These are phyloP conservation scores for Phytophthora foliorum DNA, from an alignment of 352 stramenopile species.

Conservation along the genomic window DNA sequence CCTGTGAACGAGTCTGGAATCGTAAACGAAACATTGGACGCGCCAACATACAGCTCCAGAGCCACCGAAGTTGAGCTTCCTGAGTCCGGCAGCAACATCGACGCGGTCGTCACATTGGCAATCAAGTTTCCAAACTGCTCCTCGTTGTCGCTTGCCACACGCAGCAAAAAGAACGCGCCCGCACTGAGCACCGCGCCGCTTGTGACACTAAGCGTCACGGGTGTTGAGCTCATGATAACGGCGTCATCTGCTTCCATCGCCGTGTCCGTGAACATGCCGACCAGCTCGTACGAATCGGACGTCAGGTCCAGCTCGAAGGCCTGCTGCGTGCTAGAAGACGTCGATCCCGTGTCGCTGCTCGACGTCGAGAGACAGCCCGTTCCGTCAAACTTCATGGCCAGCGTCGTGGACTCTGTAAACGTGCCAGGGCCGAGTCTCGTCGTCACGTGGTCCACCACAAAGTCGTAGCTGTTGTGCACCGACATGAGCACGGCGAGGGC, in stretches of 20 bases:
- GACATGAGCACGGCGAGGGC: constrained; percentile 51
- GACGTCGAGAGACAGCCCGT: constrained; percentile 57
- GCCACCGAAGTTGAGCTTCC: constrained; percentile 34
- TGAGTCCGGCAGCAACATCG: constrained; percentile 47
- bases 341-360: constrained; percentile 3
- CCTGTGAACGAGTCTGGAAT: constrained; percentile 66
- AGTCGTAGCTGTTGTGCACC: constrained; percentile 52
- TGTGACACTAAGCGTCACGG: constrained; percentile 63
- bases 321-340: constrained; percentile 41
- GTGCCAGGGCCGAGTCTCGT: constrained; percentile 68
- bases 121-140: constrained; percentile 68
- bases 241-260: constrained; percentile 56
- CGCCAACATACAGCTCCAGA: constrained; percentile 59
- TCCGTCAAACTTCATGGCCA: constrained; percentile 69
- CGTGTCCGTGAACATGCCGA: constrained; percentile 64
- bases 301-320: constrained; percentile 68
- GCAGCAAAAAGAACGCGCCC: constrained; percentile 73
- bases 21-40: constrained; percentile 79
- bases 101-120: constrained; percentile 53
- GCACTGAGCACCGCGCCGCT: constrained; percentile 71
- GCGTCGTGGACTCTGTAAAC: constrained; percentile 59
- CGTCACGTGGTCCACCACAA: constrained; percentile 68
- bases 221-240: constrained; percentile 61
- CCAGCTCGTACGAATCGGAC: constrained; percentile 62
- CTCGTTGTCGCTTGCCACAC: constrained; percentile 69